Conservation (phyloP, 139 green algal species). For the Tetradesmus lagerheimii region DNA sequence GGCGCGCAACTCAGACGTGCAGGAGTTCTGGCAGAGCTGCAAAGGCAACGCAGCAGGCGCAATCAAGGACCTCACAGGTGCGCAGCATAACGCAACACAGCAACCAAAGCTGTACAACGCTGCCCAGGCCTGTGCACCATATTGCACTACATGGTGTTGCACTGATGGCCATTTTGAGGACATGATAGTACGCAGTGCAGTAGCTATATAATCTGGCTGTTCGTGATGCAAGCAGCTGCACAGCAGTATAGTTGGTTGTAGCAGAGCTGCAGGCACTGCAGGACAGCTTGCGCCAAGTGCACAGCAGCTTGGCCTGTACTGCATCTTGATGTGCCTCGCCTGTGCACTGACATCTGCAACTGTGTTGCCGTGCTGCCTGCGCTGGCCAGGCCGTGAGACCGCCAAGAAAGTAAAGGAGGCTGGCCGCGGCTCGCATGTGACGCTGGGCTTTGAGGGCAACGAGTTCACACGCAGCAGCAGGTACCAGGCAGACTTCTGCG, state of each 20-base stretch:
- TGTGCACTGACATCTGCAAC: neutral
- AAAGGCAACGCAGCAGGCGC: slow-evolving; percentile 21
- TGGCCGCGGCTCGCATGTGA: slow-evolving; percentile 16
- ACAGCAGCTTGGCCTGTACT: neutral
- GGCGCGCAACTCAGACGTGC: slow-evolving; percentile 29
- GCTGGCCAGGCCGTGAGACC: slow-evolving; percentile 12
- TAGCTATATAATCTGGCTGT: too few species aligned
- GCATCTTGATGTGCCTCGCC: neutral
- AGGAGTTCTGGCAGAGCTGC: slow-evolving; percentile 27
- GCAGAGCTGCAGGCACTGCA: neutral
- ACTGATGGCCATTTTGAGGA: too few species aligned
- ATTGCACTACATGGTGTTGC: too few species aligned
- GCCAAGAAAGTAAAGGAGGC: slow-evolving; percentile 30
- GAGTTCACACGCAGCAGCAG: slow-evolving; percentile 42
- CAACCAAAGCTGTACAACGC: too few species aligned
- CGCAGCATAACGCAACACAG: neutral
- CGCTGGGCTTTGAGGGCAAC: slow-evolving; percentile 10
- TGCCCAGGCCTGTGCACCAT: too few species aligned
- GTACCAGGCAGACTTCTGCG: slow-evolving; percentile 42
- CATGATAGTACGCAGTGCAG: too few species aligned
- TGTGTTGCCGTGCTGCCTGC: neutral
- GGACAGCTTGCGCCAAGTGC: neutral
- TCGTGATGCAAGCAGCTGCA: too few species aligned
- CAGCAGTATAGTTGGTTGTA: too few species aligned
- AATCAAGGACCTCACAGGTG: slow-evolving; percentile 32